These are phyloP conservation scores for Backusella australiensis DNA, from an alignment of 192 early-diverging fungal genomes.

Conservation along the genomic window DNA sequence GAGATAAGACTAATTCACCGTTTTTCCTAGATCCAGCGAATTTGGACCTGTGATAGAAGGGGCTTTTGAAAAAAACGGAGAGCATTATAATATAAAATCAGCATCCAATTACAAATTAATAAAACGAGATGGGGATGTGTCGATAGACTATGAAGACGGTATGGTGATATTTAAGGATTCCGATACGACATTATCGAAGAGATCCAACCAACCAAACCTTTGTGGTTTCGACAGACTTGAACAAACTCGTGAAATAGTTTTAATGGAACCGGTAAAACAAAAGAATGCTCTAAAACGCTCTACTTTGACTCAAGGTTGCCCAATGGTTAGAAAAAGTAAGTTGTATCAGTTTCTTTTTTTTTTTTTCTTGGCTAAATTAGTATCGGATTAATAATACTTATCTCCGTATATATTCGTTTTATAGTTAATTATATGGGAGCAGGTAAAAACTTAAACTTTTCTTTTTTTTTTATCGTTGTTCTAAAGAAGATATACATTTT, in stretches of 20 bases:
- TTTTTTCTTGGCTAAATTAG: background rate
- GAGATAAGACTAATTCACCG: background rate
- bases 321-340: slow-evolving; percentile 17
- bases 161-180: slow-evolving; percentile 30
- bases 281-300: background rate
- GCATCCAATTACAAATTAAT: slow-evolving; percentile 45
- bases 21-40: slow-evolving; percentile 9
- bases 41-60: slow-evolving; percentile 50
- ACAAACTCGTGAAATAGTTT: background rate
- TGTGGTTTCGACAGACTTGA: slow-evolving; percentile 25
- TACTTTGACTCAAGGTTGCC: background rate
- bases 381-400: background rate
- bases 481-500: background rate
- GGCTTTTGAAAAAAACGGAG: slow-evolving; percentile 47
- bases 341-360: background rate
- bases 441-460: slow-evolving; percentile 18
- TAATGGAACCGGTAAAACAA: background rate
- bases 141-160: background rate
- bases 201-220: background rate
- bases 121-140: slow-evolving; percentile 47
- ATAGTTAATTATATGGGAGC: slow-evolving; percentile 38
- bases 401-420: background rate
- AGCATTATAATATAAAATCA: slow-evolving; percentile 59
- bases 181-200: background rate
- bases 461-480: background rate